These are phyloP conservation scores for Hyphopichia buzzinii DNA, from an alignment of 1,139 yeast species.

Conservation along the genomic window DNA sequence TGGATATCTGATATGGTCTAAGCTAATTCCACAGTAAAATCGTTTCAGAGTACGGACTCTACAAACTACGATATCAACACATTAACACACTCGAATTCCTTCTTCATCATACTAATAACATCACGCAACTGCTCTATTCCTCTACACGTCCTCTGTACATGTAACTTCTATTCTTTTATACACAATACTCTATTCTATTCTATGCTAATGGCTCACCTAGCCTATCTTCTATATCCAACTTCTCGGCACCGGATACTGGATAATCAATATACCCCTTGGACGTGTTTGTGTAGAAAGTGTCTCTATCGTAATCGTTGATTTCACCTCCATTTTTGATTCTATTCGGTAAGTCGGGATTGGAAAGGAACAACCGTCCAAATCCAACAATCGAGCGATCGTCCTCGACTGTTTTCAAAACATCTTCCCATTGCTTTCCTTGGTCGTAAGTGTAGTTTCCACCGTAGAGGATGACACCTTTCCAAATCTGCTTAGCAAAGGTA, in stretches of 20 bases:
- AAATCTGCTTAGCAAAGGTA: constrained; percentile 38
- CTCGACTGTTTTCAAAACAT: constrained; percentile 21
- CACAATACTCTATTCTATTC: too few relatives aligned
- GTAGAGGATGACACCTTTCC: constrained; percentile 49
- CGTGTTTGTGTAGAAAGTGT: neutral
- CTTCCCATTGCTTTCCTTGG: constrained; percentile 18
- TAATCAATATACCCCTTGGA: constrained; percentile 1
- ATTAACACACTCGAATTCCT: too few relatives aligned
- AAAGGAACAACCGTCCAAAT: constrained; percentile 44
- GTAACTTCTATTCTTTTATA: too few relatives aligned
- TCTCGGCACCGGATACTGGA: neutral
- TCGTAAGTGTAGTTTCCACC: constrained; percentile 43
- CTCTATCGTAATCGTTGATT: constrained; percentile 30
- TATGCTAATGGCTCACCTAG: neutral
- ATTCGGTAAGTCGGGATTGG: constrained; percentile 54
- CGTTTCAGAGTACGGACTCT: too few relatives aligned
- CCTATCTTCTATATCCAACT: neutral
- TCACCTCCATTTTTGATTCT: constrained; percentile 44
- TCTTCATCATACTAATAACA: too few relatives aligned
- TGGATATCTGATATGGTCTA: too few relatives aligned
- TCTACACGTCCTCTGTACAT: too few relatives aligned
- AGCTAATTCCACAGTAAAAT: too few relatives aligned
- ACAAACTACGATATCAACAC: too few relatives aligned
- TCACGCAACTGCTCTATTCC: too few relatives aligned
- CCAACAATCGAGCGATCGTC: constrained; percentile 42